Percentiles rank a stretch among this genome's conserved stretches.
Conservation (phyloP, 331 rosid genomes). For the Quercus tomentella region DNA sequence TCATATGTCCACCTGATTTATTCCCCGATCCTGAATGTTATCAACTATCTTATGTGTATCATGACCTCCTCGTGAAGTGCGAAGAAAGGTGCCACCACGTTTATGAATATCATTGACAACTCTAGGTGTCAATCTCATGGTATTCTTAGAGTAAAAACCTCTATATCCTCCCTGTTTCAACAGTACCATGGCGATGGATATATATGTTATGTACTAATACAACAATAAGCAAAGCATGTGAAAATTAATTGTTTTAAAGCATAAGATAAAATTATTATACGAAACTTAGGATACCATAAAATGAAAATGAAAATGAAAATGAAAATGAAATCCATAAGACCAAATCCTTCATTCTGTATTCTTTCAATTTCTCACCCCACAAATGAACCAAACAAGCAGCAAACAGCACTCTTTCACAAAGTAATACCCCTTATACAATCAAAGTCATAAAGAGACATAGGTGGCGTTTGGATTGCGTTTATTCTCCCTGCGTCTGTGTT, state of each 20-base stretch:
- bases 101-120: slow-evolving; percentile 80
- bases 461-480: too few relatives aligned
- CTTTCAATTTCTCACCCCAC: not conserved
- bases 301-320: not conserved
- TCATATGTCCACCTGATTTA: slow-evolving; percentile 71
- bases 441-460: not conserved
- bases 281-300: not conserved
- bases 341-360: not conserved
- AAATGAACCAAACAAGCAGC: not conserved
- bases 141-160: slow-evolving; percentile 91
- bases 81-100: slow-evolving; percentile 89
- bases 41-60: slow-evolving; percentile 95
- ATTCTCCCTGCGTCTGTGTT: too few relatives aligned
- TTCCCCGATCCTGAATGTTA: slow-evolving; percentile 83
- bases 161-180: slow-evolving; percentile 80
- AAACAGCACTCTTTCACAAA: not conserved
- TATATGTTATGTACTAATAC: not conserved
- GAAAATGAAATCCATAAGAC: not conserved
- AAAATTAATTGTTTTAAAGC: not conserved
- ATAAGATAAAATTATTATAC: not conserved
- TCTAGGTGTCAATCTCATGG: slow-evolving; percentile 67
- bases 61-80: slow-evolving; percentile 96
- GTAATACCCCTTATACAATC: not conserved
- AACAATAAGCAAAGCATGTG: not conserved
- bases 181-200: slow-evolving; percentile 10